Conservation (phyloP, 345 rosid species). For the Eucalyptus caleyi region DNA sequence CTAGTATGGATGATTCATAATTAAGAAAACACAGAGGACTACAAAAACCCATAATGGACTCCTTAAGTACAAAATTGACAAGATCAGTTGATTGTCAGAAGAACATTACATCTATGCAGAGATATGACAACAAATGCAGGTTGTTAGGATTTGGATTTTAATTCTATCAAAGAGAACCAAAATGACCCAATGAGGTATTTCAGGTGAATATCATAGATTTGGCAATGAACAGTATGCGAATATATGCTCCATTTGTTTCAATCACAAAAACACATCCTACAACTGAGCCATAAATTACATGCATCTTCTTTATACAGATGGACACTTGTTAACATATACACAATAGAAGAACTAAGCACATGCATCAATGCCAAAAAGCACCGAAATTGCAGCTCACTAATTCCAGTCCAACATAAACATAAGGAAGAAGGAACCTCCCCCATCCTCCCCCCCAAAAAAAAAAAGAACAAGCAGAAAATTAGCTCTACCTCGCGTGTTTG, state of each 20-base stretch:
- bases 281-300: neutral
- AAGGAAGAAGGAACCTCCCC: neutral
- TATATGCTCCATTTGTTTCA: neutral
- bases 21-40: neutral
- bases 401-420: neutral
- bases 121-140: neutral
- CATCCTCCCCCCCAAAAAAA: neutral
- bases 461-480: neutral
- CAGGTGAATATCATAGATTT: neutral
- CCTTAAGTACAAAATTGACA: neutral
- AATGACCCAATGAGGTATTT: neutral
- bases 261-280: neutral
- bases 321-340: neutral
- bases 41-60: neutral
- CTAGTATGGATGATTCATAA: neutral
- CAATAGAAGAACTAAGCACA: neutral
- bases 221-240: neutral
- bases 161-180: neutral
- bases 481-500: conserved; percentile 54
- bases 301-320: neutral
- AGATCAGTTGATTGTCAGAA: neutral
- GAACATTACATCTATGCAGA: neutral
- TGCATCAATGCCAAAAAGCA: neutral
- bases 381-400: neutral
- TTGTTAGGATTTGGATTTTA: neutral